Evolutionary conservation across 306 rosid species (phyloP), one percentile per base, ranked within the genome.

Genomic region (Lathyrus oleraceus): DNA sequence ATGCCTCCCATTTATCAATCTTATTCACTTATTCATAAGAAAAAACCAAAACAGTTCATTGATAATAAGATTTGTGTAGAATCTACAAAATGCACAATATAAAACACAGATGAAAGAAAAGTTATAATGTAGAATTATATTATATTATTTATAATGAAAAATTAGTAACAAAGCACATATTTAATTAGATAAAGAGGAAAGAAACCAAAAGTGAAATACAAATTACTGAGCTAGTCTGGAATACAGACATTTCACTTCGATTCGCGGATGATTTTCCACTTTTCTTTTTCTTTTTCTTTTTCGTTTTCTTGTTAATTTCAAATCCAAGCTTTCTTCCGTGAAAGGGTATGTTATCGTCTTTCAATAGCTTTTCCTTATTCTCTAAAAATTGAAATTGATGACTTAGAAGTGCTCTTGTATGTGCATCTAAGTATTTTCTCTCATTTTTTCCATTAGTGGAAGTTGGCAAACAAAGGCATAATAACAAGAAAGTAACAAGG

Each of bases 251-350:
- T 61, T 20, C 25, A 32, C 12, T 61, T 0, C 4, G 17, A 5
- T 16, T 68, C 0, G 83, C 76, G 0, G 73, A 36, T 0, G 78
- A 81, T 70, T 52, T 71, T 0, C 15, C 65, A 2, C 70, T 47
- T 2, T 71, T 71, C 32, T 48, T 42, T 0, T 40, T 23, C 32
- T 42, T 17, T 11, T 40, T 38, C 35, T 78, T 49, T 40, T 68
- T 49, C 2, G 67, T 21, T n/a, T n/a, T n/a, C 56, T 61, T 69
- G 0, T 69, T 39, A 12, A 10, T 15, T 19, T 38, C 17, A 67
- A 4, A 1, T 3, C 27, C 70, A 49, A 80, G 77, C 47, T 70
- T 65, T 51, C 71, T 60, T 0, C 44, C 17, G 57, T 49, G 60
- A 48, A 27, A 10, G 2, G 49, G 3, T 14, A 25, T 12, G 10